These are phyloP conservation scores for Gremmenia infestans DNA, from an alignment of 2,329 filamentous ascomycete genomes.

Conservation along the genomic window DNA sequence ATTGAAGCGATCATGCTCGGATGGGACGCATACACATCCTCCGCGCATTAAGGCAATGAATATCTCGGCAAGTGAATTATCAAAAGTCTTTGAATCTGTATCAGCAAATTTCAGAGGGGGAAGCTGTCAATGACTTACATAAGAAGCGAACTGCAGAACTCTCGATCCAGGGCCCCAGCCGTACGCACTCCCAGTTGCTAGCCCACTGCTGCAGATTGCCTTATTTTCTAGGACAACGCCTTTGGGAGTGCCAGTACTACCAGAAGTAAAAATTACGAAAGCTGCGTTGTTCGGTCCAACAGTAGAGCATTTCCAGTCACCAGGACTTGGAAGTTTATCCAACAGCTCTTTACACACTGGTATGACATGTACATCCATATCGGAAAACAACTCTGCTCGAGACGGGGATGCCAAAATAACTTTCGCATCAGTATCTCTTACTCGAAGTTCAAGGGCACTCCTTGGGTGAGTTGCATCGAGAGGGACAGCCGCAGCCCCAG, in stretches of 20 bases:
- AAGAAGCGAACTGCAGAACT: constrained; percentile 14
- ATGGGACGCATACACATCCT: constrained; percentile 16
- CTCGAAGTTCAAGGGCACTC: constrained; percentile 5
- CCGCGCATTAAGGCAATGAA: constrained; percentile 14
- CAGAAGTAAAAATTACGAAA: constrained; percentile 16
- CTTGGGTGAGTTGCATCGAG: constrained; percentile 31
- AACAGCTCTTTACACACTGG: constrained; percentile 1
- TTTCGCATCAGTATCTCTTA: constrained; percentile 1
- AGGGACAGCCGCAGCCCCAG: constrained; percentile 25
- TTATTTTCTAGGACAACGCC: constrained; percentile 13
- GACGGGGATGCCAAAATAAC: constrained; percentile 1
- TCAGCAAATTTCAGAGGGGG: neutral
- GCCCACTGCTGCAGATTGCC: constrained; percentile 5
- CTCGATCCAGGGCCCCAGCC: constrained; percentile 7
- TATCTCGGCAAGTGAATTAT: constrained; percentile 11
- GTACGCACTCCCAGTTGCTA: constrained; percentile 5
- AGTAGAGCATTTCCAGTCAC: neutral
- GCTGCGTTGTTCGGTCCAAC: constrained; percentile 7
- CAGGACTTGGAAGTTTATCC: neutral
- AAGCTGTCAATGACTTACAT: neutral
- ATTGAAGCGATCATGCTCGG: constrained; percentile 16
- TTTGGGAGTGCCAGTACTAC: constrained; percentile 15
- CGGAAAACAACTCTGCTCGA: neutral
- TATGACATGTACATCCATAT: neutral
- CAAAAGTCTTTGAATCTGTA: constrained; percentile 5